Evolutionary conservation across 225 moss, liverwort and hornwort genomes (phyloP), one percentile per base, ranked within the genome.

Genomic region (Polytrichum commune): DNA sequence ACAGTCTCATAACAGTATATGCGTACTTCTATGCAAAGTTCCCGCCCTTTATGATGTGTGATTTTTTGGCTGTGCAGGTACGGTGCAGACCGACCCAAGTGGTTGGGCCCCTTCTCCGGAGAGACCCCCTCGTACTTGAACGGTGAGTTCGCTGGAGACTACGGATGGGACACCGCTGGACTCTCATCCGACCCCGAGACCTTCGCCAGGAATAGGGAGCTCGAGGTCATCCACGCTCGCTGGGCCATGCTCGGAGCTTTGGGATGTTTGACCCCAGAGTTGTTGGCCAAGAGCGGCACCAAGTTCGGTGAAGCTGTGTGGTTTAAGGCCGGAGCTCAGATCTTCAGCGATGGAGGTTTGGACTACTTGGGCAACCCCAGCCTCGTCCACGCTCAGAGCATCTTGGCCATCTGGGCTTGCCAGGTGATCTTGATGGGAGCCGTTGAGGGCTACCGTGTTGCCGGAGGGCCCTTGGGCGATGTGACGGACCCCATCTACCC

Each of bases 321-420:
- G 89, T 89, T 86, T 67, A 89, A 89, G 79, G 85, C 85, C 10
- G 85, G 89, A 29, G 70, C 89, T 0, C 80, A 76, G 30, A 89
- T 85, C 8, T 89, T 89, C 74, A 71, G 71, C 28, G 72, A 72
- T 0, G 85, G 75, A 4, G 89, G 81, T 2, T 27, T 83, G 8
- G 77, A 89, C 76, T 85, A 89, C 69, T 57, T 89, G 1, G 85
- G 89, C 28, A 75, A 71, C 61, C 70, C 65, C 46, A 76, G 35
- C 65, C 70, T 70, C 27, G n/a, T 76, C 13, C 76, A 65, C 55
- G 75, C 75, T 0, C 75, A 75, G 75, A 75, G 75, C 32, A 75
- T 75, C 25, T 13, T 75, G 54, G 75, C 75, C 19, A 75, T 75
- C 55, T 75, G 68, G 75, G 69, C 69, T 6, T 5, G 0, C 54